These are phyloP conservation scores for Leishmania turanica DNA, from an alignment of 208 protist species.

Conservation along the genomic window DNA sequence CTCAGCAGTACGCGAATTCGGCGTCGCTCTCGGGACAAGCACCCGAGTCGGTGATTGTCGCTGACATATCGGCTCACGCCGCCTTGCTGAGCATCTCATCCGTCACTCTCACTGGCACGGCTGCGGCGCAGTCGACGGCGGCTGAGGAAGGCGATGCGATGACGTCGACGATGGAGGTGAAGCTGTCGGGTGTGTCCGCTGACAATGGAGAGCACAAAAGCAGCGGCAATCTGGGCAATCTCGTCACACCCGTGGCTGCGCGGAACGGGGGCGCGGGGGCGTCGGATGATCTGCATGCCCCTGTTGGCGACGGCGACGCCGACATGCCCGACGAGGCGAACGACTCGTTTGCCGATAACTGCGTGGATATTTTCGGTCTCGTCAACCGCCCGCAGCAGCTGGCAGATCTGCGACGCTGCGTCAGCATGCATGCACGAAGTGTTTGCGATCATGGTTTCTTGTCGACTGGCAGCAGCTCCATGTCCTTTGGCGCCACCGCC, in stretches of 20 bases:
- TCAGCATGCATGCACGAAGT: constrained; percentile 8
- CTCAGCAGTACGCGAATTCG: not conserved
- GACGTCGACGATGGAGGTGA: constrained; percentile 1
- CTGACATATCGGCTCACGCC: not conserved
- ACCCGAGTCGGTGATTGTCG: constrained; percentile 7
- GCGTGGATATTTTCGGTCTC: constrained; percentile 35
- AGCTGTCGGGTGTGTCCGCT: not conserved
- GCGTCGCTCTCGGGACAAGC: not conserved
- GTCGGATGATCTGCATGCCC: not conserved
- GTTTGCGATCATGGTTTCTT: not conserved
- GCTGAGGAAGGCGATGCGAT: not conserved
- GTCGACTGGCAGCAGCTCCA: not conserved
- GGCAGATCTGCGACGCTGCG: constrained; percentile 20
- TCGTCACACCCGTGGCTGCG: not conserved
- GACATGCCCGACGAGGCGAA: constrained; percentile 18
- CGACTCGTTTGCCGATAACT: constrained; percentile 35
- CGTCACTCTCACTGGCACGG: not conserved
- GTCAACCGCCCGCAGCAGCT: constrained; percentile 29
- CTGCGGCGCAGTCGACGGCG: not conserved
- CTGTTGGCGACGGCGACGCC: not conserved
- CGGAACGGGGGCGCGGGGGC: not conserved
- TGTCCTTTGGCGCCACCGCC: not conserved
- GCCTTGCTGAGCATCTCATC: not conserved
- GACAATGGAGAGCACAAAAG: not conserved
- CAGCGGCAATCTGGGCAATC: constrained; percentile 3